These are phyloP conservation scores for Asterionellopsis glacialis DNA, from an alignment of 108 stramenopile genomes.

Conservation along the genomic window DNA sequence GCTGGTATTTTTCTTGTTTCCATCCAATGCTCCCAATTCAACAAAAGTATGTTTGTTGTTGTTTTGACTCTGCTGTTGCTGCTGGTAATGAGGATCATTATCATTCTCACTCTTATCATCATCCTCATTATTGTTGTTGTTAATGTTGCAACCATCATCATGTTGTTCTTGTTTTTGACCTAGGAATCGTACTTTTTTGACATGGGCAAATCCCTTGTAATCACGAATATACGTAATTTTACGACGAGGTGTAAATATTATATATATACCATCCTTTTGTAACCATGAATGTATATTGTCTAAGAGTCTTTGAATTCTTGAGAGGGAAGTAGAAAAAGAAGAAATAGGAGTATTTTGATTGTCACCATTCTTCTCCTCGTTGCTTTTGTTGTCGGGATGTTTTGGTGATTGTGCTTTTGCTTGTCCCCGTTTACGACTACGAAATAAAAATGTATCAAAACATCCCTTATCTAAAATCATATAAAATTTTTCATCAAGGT, in stretches of 20 bases:
- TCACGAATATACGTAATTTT: conserved; percentile 61
- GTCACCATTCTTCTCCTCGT: too few relatives aligned
- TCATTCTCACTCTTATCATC: conserved; percentile 12
- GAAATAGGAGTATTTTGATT: too few relatives aligned
- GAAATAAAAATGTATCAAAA: conserved; percentile 79
- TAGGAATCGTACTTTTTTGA: conserved; percentile 31
- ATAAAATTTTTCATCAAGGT: conserved; percentile 6
- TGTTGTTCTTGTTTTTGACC: conserved; percentile 14
- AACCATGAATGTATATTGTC: conserved; percentile 59
- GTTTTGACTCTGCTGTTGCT: too few relatives aligned
- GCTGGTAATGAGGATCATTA: too few relatives aligned
- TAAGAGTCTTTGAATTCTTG: conserved; percentile 30
- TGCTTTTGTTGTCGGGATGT: too few relatives aligned
- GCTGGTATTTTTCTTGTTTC: too few relatives aligned
- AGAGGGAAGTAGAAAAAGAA: too few relatives aligned
- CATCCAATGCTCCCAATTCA: not conserved
- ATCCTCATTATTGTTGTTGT: not conserved
- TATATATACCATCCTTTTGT: conserved; percentile 33
- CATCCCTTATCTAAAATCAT: conserved; percentile 75
- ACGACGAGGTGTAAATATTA: conserved; percentile 56
- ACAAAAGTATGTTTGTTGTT: not conserved
- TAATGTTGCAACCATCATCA: too few relatives aligned
- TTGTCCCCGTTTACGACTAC: conserved; percentile 54
- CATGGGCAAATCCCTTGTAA: conserved; percentile 51
- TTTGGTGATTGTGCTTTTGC: conserved; percentile 11